Base-by-base conservation (phyloP, 225 moss, liverwort and hornwort genomes). In the Lunularia cruciata region DNA sequence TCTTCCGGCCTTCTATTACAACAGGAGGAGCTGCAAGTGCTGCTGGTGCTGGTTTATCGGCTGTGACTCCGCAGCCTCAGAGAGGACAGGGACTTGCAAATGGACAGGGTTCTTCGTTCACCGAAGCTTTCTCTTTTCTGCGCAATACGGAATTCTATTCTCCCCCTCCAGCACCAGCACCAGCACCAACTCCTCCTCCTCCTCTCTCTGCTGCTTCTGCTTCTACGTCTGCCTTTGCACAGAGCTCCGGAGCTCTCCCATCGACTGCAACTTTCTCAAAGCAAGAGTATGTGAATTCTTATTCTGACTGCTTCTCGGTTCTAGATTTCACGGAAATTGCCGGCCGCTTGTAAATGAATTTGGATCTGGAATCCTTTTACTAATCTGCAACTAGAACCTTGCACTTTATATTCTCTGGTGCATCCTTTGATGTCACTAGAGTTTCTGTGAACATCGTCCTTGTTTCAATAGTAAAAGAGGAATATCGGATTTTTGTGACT, bases 101-200 rank as follows among this genome's bases (percentile, higher is more conserved):
- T 42, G 65, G 68, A 60, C 72, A 65, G 47, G 70, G 72, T 1
- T 79, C 54, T 60, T 78, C 92, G 7, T 98, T 98, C 66, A 79
- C 86, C 33, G 91, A 98, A 78, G 91, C 96, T 0, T 98, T 98
- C 32, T 98, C 93, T 4, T 98, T 93, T 67, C 59, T 98, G 49
- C 86, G 92, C 60, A 80, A 93, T 58, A 90, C 90, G 20, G 89
- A 88, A 67, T 98, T 91, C 60, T 98, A 98, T 49, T 85, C 82
- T 18, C 79, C 87, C 23, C 85, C 85, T 45, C 78, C 85, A 14
- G 47, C 78, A 28, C 74, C 79, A 8, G 85, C 84, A 51, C 79
- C 83, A 47, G 57, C 72, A 48, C 61, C 73, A 54, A 65, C 83
- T 2, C 53, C 73, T 48, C 65, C 70, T 6, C 68, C 80, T 14